Base-by-base conservation (phyloP, 75 land plant species). In the Cunninghamia lanceolata region DNA sequence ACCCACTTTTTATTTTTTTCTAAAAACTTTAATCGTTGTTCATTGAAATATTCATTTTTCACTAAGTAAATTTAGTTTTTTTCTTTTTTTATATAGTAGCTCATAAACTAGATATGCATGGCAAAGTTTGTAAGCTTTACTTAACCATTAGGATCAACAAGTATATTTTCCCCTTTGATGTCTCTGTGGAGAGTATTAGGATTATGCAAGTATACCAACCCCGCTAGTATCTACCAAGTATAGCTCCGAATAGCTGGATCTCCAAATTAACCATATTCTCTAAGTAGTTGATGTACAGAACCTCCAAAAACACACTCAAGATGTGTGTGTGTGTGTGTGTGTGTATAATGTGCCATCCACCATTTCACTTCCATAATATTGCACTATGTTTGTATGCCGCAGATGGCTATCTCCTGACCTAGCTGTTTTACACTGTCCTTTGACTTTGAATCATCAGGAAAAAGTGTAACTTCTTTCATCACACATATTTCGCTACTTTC, bases 251-350 rank as follows among this genome's bases (percentile, higher is more conserved):
- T 92, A 46, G 95, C 96, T 87, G 95, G 93, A 87, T 98, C 99
- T 87, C 85, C 88, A 82, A 98, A 96, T 54, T 94, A 84, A 32
- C 99, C 99, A 91, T 98, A 95, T 84, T 96, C 95, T 87, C 95
- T 95, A 87, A 98, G 93, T 76, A 96, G 84, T 79, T 95, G 95
- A 85, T 96, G 95, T 53, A 98, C 95, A 32, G 99, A 96, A 16
- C 99, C 99, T 66, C 95, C 99, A 54, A 97, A 96, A 19, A 96
- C 97, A 87, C 92, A 95, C 88, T 98, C 99, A 80, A 98, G 89
- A n/a, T n/a, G n/a, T n/a, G n/a, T n/a, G n/a, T n/a, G n/a, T n/a
- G n/a, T n/a, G n/a, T n/a, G n/a, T n/a, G 85, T 94, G 95, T 54
- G 96, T 96, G 81, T 96, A 96, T 56, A 98, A 90, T 35, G 93